phyloP scores from a whole-genome alignment of 192 early-diverging fungal genomes.

The Coemansia sp. region DNA sequence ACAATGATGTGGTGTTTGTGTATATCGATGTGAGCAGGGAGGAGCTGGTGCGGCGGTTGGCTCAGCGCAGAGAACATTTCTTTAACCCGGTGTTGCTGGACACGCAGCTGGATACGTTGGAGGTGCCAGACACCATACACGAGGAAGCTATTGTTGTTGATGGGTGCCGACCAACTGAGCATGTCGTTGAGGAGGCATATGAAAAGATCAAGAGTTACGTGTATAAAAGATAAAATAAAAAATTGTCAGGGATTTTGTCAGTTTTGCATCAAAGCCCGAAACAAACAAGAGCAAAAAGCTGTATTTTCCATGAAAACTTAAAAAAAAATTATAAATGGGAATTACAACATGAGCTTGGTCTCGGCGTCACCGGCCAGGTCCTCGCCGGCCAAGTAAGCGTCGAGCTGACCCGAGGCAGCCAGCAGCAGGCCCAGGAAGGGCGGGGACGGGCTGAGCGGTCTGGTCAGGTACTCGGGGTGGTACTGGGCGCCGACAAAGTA shows the following conservation, averaged over 20 bases:
- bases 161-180: conserved; percentile 12
- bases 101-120: conserved; percentile 63
- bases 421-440: conserved; percentile 91
- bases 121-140: conserved; percentile 37
- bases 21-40: conserved; percentile 56
- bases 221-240: conserved; percentile 1
- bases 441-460: conserved; percentile 88
- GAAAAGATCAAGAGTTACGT: conserved; percentile 6
- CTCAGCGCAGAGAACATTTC: conserved; percentile 58
- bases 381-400: conserved; percentile 47
- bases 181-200: conserved; percentile 23
- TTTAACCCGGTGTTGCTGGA: conserved; percentile 55
- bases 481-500: conserved; percentile 95
- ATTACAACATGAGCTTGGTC: conserved; percentile 47
- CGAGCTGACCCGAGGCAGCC: conserved; percentile 74
- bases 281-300: too few relatives aligned
- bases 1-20: conserved; percentile 54
- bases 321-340: neutral
- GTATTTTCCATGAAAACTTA: too few relatives aligned
- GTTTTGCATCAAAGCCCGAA: too few relatives aligned
- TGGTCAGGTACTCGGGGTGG: conserved; percentile 97
- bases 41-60: conserved; percentile 50
- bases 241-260: too few relatives aligned
- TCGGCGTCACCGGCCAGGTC: conserved; percentile 18
- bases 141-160: conserved; percentile 38